Conservation (phyloP, 2,329 filamentous ascomycete genomes). For the Cladosporium austrohemisphaericum region DNA sequence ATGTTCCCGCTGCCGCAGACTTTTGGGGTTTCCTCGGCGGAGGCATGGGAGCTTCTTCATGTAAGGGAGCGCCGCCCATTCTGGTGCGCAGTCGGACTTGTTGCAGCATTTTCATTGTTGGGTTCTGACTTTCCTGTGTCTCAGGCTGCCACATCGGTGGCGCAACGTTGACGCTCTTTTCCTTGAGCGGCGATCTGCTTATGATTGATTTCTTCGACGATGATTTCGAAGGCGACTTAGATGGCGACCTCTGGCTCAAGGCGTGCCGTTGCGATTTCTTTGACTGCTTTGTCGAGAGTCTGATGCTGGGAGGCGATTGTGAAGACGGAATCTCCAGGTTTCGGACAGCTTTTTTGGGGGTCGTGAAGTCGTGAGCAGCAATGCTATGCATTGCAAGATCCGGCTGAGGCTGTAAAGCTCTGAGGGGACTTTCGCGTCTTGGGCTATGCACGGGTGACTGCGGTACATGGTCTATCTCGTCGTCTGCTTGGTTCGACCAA, state of each 20-base stretch:
- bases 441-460: background rate
- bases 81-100: constrained; percentile 1
- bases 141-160: constrained; percentile 6
- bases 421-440: background rate
- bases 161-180: constrained; percentile 17
- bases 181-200: constrained; percentile 19
- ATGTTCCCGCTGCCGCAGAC: background rate
- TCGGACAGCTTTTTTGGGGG: constrained; percentile 15
- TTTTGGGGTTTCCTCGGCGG: constrained; percentile 1
- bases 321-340: constrained; percentile 23
- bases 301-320: constrained; percentile 22
- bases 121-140: constrained; percentile 7
- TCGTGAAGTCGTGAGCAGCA: constrained; percentile 12
- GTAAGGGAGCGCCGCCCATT: background rate
- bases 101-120: constrained; percentile 14
- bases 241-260: background rate
- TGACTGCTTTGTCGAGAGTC: constrained; percentile 17
- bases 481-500: background rate
- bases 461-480: background rate
- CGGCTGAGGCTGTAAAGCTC: background rate
- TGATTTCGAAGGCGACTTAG: background rate
- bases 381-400: constrained; percentile 10
- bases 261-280: background rate
- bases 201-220: background rate
- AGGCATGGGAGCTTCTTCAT: background rate